phyloP scores from a whole-genome alignment of 2,329 filamentous ascomycete species.

The Verticillium klebahnii region DNA sequence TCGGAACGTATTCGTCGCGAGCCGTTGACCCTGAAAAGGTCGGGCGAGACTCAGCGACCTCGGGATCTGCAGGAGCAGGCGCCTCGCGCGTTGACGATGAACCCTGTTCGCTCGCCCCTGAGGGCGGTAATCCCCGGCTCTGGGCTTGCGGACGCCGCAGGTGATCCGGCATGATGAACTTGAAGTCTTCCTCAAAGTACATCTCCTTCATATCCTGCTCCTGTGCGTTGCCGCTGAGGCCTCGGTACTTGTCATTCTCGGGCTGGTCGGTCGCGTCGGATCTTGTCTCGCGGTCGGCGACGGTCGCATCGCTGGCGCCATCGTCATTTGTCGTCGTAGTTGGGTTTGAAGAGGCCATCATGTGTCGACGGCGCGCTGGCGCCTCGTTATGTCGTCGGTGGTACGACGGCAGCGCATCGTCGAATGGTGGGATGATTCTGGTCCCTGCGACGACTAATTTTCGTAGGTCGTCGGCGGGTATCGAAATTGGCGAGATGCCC shows the following conservation, averaged over 20 bases:
- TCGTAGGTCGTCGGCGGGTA: too few relatives aligned
- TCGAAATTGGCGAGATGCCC: too few relatives aligned
- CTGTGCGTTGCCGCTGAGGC: neutral
- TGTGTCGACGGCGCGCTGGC: neutral
- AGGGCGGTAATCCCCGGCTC: neutral
- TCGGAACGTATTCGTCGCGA: neutral
- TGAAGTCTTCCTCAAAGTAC: neutral
- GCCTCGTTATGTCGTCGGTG: neutral
- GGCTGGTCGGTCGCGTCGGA: neutral
- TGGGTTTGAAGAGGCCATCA: neutral
- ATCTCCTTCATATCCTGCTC: neutral
- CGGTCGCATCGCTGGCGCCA: neutral
- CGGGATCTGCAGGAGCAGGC: neutral
- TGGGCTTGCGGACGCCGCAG: neutral
- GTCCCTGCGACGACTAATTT: conserved; percentile 15
- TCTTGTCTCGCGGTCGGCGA: neutral
- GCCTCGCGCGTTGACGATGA: neutral
- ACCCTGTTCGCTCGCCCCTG: neutral
- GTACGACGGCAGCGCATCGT: neutral
- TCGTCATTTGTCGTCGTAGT: neutral
- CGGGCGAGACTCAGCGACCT: neutral
- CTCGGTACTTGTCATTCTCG: neutral
- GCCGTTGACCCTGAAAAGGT: neutral
- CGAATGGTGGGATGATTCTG: conserved; percentile 12
- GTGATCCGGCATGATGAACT: neutral